Base-by-base conservation (phyloP, 2,329 filamentous ascomycete genomes). In the Hypoxylon sp. region DNA sequence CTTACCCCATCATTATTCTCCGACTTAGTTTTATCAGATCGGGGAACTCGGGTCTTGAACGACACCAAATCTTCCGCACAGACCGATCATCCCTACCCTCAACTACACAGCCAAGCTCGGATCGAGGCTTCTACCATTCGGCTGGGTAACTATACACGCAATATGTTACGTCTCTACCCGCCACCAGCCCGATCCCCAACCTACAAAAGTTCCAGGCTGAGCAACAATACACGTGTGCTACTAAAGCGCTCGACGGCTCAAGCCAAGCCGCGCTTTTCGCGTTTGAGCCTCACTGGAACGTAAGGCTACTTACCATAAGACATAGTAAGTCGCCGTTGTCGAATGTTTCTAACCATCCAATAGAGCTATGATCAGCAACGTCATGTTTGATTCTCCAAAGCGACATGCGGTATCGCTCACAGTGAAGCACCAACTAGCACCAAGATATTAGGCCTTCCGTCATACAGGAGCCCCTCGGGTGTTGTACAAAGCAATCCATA, bases 1-100 rank as follows among this genome's bases (percentile, higher is more conserved):
- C 5, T 43, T 55, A 14, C 51, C 30, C 51, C 30, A 3, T 23
- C 14, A n/a, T 34, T 46, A 52, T 61, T 64, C 34, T 65, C 60
- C 65, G 51, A 48, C 55, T 56, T 45, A 32, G 49, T 36, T 17
- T 43, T 57, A 23, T 55, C 14, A 14, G 7, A 28, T 51, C 45
- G 41, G 49, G 43, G 41, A 59, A 36, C n/a, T 36, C 45, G 38
- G 14, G 19, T 57, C 28, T 43, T 14, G 30, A 49, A 23, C 30
- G 11, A 17, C 57, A 28, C 23, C 2, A n/a, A n/a, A 21, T 60
- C 46, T 60, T 14, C 17, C 32, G 28, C 28, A 32, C 41, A 21
- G 55, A 19, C 55, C 34, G n/a, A 28, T 21, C 36, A 41, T 10
- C 21, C 17, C 5, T 55, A 28, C 23, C 23, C 32, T 30, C 52